Conservation (phyloP, 176 grass and related monocot species). For the Hsuehochloa calcarea region DNA sequence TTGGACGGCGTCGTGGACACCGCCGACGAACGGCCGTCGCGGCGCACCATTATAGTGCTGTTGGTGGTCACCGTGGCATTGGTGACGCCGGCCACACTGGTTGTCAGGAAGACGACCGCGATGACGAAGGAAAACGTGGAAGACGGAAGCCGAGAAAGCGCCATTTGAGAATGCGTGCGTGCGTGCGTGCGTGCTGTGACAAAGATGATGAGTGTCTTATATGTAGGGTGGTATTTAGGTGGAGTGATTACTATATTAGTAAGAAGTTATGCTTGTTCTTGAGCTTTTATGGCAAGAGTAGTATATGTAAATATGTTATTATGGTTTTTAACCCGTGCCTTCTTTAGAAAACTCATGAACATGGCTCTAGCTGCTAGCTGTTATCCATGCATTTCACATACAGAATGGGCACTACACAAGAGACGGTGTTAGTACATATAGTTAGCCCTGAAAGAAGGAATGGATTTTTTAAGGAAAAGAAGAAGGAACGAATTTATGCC, state of each 20-base stretch:
- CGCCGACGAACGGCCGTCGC: not conserved
- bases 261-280: not conserved
- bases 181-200: not conserved
- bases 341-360: not conserved
- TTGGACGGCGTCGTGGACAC: not conserved
- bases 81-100: not conserved
- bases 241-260: not conserved
- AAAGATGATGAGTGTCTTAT: not conserved
- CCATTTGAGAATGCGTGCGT: not conserved
- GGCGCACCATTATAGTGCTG: not conserved
- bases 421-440: not conserved
- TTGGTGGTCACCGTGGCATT: not conserved
- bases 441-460: not conserved
- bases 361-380: not conserved
- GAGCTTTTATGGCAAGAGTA: not conserved
- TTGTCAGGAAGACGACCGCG: not conserved
- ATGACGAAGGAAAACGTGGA: not conserved
- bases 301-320: not conserved
- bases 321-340: not conserved
- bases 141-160: not conserved
- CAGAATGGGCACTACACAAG: not conserved
- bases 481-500: not conserved
- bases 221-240: not conserved
- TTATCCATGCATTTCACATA: not conserved
- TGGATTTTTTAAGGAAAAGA: not conserved